Base-by-base conservation (phyloP, 1,284 basidiomycete species). In the Apiotrichum mycotoxinovorans region DNA sequence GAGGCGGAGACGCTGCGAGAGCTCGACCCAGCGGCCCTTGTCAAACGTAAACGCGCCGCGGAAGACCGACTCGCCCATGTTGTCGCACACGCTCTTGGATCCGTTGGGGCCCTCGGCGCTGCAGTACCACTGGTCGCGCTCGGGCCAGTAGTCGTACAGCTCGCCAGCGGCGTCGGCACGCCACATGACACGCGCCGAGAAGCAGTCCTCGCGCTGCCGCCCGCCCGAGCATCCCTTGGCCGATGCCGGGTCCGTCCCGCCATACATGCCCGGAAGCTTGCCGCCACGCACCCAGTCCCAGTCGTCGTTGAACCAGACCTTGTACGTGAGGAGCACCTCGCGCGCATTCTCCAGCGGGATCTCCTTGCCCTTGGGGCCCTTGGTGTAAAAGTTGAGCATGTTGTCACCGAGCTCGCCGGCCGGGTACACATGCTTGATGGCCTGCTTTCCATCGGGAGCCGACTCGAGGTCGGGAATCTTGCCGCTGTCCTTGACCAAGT, bases 1-100 rank as follows among this genome's bases (percentile, higher is more conserved):
- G 56, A 88, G 65, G 71, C 81, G 84, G 52, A 87, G 77, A n/a
- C 86, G 77, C 58, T 86, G 79, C 0, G 83, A 81, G n/a, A 88
- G 69, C 3, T 79, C 79, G 1, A 78, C 77, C 87, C 87, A 89
- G 66, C 85, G n/a, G 20, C 45, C 45, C 45, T 35, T 47, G 7
- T 12, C 15, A 33, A 47, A 82, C 10, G 65, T 71, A 80, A 89
- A 92, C 0, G 85, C 79, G 0, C 88, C 88, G 12, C 89, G 82
- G 3, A 85, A 87, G 57, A 91, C 68, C 0, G 72, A 74, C 51
- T 72, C 71, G 23, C 72, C 72, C 48, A 15, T 37, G 35, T 37
- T 15, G 35, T 8, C 35, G 35, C 35, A 37, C 8, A 10, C 4
- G 35, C 14, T 37, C 14, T 67, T 73, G 5, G 52, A 58, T 14